Percentiles rank a stretch among this genome's conserved stretches.
Conservation (phyloP, 352 stramenopile species). For the Phytophthora podocarpi region DNA sequence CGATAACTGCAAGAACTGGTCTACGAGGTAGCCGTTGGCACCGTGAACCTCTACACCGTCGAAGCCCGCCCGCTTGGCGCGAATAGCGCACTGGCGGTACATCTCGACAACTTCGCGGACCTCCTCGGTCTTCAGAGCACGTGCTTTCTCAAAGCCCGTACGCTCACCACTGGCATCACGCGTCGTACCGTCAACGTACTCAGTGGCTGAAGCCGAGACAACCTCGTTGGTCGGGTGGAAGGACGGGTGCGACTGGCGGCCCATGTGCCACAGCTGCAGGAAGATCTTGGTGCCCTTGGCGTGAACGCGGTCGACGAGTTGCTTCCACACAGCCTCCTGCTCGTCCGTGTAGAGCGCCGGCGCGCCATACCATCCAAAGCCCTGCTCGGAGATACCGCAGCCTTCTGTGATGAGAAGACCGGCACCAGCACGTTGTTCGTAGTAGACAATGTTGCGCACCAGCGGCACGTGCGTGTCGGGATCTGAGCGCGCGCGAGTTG, state of each 20-base stretch:
- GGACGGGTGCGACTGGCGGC: constrained; percentile 12
- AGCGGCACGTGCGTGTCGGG: constrained; percentile 5
- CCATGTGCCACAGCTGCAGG: constrained; percentile 26
- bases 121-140: constrained; percentile 8
- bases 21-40: constrained; percentile 92
- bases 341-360: constrained; percentile 14
- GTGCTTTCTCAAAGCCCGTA: constrained; percentile 5
- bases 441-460: constrained; percentile 17
- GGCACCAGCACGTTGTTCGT: constrained; percentile 15
- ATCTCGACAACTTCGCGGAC: constrained; percentile 13
- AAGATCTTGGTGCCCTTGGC: constrained; percentile 18
- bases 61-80: no score
- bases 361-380: constrained; percentile 10
- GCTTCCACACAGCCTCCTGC: constrained; percentile 16
- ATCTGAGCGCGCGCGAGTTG: constrained; percentile 13
- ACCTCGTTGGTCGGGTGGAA: constrained; percentile 13
- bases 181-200: constrained; percentile 9
- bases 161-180: constrained; percentile 5
- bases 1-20: constrained; percentile 84
- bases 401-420: constrained; percentile 21
- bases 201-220: constrained; percentile 9
- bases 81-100: no score
- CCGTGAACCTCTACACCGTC: constrained; percentile 59
- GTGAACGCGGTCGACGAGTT: constrained; percentile 10
- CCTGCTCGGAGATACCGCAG: constrained; percentile 19